These are phyloP conservation scores for Fusarium euwallaceae DNA, from an alignment of 2,329 filamentous ascomycete genomes.

Conservation along the genomic window DNA sequence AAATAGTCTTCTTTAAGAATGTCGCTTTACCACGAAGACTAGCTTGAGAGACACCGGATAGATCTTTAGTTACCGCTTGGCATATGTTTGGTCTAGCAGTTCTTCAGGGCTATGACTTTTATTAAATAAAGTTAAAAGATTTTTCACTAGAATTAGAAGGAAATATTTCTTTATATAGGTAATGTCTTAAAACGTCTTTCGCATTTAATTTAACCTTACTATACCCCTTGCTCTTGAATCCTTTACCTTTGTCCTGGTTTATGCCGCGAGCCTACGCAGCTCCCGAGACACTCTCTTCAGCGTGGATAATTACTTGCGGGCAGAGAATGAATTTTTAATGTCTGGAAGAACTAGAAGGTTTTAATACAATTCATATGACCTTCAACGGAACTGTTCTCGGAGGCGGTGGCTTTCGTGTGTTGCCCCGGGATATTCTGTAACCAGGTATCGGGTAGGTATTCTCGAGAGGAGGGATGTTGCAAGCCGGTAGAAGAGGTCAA, in stretches of 20 bases:
- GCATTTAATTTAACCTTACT: neutral
- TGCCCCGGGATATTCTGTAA: neutral
- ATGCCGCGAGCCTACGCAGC: no score
- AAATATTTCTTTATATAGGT: neutral
- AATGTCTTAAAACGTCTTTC: neutral
- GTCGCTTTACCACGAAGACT: neutral
- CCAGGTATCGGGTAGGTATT: neutral
- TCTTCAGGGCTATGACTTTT: no score
- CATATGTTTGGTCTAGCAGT: neutral
- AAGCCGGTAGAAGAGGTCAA: neutral
- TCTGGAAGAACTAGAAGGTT: neutral
- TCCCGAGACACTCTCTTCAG: neutral
- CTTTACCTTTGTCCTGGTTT: neutral
- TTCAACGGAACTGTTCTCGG: neutral
- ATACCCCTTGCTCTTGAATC: neutral
- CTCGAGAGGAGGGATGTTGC: neutral
- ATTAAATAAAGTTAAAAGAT: neutral
- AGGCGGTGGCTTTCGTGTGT: neutral
- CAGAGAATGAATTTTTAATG: neutral
- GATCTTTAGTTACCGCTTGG: neutral
- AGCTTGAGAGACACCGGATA: neutral
- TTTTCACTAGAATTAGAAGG: neutral
- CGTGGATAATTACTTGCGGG: neutral
- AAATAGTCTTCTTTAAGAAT: neutral
- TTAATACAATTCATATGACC: no score